Evolutionary conservation across 176 grass and related monocot genomes (phyloP).

Genomic region (Aegilops sharonensis): DNA sequence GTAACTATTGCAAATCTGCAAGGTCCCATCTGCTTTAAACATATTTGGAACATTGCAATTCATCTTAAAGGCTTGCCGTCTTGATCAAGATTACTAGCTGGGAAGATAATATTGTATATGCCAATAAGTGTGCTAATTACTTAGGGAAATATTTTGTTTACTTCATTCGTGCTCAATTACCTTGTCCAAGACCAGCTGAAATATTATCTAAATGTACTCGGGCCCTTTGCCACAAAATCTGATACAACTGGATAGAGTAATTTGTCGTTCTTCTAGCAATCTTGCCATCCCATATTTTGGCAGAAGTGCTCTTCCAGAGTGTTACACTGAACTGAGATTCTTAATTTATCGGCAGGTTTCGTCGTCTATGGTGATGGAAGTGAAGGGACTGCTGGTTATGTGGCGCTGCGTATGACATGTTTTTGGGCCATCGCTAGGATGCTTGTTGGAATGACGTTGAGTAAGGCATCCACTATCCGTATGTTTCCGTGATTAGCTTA

Average conservation of each 20-base stretch:
- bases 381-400: neutral
- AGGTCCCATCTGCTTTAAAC: neutral
- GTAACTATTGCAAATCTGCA: neutral
- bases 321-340: neutral
- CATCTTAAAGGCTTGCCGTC: neutral
- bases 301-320: neutral
- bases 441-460: neutral
- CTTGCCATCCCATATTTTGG: neutral
- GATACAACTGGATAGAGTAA: neutral
- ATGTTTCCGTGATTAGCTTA: neutral
- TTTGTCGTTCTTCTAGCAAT: conserved; percentile 18
- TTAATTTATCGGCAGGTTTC: neutral
- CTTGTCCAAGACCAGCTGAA: neutral
- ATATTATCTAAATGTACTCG: neutral
- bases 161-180: neutral
- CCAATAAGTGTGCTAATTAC: neutral
- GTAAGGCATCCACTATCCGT: neutral
- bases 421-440: neutral
- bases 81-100: conserved; percentile 12
- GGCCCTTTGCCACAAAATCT: neutral
- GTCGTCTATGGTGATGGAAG: conserved; percentile 15
- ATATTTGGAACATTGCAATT: neutral
- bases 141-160: neutral
- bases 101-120: neutral
- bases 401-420: neutral